Evolutionary conservation across 2,329 filamentous ascomycete species (phyloP).

Genomic region (Herpotrichia juniperi): DNA sequence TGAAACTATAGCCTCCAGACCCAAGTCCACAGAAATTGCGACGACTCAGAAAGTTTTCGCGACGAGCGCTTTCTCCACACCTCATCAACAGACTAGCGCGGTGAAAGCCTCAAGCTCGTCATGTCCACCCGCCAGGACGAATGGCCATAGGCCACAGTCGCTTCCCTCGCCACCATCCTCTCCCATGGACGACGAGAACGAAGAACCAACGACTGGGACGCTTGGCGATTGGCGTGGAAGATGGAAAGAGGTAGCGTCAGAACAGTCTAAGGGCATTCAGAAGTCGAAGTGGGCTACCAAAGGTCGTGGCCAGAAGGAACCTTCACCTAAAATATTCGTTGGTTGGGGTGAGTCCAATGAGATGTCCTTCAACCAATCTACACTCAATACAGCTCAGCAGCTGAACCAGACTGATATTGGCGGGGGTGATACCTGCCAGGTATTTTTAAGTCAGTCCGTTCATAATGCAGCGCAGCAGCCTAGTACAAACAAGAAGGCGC

Average conservation of each 20-base stretch:
- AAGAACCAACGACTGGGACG: not conserved
- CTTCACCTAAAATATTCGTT: not conserved
- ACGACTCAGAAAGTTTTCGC: too few relatives aligned
- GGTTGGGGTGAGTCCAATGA: too few relatives aligned
- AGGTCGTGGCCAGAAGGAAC: not conserved
- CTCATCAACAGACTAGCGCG: too few relatives aligned
- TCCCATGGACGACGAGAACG: not conserved
- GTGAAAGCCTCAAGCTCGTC: too few relatives aligned
- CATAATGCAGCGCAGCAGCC: too few relatives aligned
- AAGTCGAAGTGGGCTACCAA: not conserved
- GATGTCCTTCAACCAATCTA: too few relatives aligned
- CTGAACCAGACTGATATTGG: not conserved
- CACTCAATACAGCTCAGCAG: not conserved
- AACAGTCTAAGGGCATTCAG: not conserved
- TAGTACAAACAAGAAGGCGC: too few relatives aligned
- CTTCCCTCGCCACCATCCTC: constrained; percentile 15
- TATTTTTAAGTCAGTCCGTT: too few relatives aligned
- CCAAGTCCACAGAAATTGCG: too few relatives aligned
- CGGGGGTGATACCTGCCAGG: too few relatives aligned
- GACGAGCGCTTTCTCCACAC: too few relatives aligned
- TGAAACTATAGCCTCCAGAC: too few relatives aligned
- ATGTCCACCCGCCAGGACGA: constrained; percentile 1
- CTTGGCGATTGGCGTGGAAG: not conserved
- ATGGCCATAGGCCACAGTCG: constrained; percentile 2
- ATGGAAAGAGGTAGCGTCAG: not conserved